Percentiles rank a stretch among this genome's conserved stretches.
Evolutionary conservation across 2,329 filamentous ascomycete species (phyloP).

Genomic region (Sporothrix pseudoabietina): DNA sequence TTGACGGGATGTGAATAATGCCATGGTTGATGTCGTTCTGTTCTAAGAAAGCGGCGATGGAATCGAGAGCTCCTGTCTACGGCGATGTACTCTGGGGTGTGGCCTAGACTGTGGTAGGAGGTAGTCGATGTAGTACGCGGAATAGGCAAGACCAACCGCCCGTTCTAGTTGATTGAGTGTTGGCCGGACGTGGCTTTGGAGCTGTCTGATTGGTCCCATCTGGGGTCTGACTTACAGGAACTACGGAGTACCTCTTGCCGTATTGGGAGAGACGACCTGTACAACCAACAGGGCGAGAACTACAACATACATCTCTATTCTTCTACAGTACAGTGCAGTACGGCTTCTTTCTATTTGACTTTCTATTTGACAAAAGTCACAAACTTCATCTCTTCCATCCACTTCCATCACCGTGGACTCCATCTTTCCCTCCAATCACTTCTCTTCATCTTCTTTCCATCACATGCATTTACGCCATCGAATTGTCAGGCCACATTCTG

Average conservation of each 20-base stretch:
- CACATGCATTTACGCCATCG: background rate
- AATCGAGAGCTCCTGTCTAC: background rate
- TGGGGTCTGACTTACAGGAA: constrained; percentile 12
- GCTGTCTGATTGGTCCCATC: background rate
- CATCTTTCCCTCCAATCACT: background rate
- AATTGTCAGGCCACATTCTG: background rate
- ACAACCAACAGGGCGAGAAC: too few relatives aligned
- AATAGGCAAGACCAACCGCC: background rate
- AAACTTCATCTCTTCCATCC: background rate
- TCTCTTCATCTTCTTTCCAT: background rate
- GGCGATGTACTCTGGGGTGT: background rate
- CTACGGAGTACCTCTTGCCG: background rate
- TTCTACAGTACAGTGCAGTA: background rate
- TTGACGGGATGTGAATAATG: background rate
- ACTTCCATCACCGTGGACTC: background rate
- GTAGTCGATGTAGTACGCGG: background rate
- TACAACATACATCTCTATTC: background rate
- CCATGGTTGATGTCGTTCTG: background rate
- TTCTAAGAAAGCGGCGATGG: background rate
- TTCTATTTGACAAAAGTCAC: background rate
- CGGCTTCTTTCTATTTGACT: background rate
- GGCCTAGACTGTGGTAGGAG: background rate
- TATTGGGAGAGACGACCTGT: background rate
- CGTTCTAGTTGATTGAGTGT: background rate
- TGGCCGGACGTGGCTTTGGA: constrained; percentile 2